Conservation (phyloP, 352 stramenopile species). For the Chrysophaeum taylorii region DNA sequence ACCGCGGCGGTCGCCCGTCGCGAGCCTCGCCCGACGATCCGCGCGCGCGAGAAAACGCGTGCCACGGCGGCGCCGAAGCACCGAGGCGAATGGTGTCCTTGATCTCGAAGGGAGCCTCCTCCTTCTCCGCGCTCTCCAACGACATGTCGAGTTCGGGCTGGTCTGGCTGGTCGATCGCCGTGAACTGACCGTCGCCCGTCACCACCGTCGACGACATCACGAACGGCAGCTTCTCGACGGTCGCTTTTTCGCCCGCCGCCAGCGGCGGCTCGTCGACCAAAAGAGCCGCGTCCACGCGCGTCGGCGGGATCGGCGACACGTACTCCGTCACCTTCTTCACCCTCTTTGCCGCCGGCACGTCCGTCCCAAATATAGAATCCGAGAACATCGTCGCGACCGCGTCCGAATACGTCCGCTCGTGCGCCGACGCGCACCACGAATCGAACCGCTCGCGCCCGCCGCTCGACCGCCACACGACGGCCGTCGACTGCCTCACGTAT, state of each 20-base stretch:
- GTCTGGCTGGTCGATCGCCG: background rate
- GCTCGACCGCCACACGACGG: background rate
- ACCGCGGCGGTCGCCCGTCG: no score
- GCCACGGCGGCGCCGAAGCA: no score
- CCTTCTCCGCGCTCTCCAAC: constrained; percentile 4
- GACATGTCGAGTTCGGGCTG: no score
- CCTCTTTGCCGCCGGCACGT: background rate
- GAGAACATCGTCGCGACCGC: background rate
- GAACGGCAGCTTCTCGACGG: background rate
- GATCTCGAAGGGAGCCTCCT: background rate
- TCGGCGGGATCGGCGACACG: background rate
- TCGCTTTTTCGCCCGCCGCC: background rate
- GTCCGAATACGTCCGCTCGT: background rate
- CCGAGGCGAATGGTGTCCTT: no score
- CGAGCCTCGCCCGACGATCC: background rate
- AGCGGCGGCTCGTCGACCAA: background rate
- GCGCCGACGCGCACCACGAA: background rate
- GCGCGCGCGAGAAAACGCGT: background rate
- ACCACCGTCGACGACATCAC: background rate
- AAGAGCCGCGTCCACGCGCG: background rate
- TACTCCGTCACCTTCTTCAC: background rate
- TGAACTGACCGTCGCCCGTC: background rate
- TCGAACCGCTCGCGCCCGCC: background rate
- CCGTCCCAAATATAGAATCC: constrained; percentile 1
- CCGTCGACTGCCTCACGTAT: background rate